These are phyloP conservation scores for Peronospora farinosa DNA, from an alignment of 352 stramenopile genomes.

Conservation along the genomic window DNA sequence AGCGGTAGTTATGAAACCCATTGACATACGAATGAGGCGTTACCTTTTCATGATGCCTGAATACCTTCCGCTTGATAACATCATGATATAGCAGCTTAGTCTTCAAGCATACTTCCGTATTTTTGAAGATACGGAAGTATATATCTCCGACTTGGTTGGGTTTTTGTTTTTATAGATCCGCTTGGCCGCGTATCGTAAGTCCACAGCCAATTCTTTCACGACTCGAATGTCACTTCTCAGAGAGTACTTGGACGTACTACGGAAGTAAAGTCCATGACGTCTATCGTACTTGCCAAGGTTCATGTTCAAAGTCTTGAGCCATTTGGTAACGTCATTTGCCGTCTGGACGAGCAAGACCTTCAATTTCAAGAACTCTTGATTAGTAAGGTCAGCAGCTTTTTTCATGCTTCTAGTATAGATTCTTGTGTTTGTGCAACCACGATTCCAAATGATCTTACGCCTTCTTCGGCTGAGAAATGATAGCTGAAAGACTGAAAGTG, in stretches of 20 bases:
- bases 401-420: constrained; percentile 5
- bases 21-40: too few relatives aligned
- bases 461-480: neutral
- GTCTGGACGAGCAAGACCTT: constrained; percentile 16
- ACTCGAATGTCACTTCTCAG: constrained; percentile 29
- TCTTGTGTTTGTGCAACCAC: neutral
- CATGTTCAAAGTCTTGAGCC: constrained; percentile 19
- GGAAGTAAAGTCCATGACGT: constrained; percentile 19
- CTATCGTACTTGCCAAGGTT: constrained; percentile 26
- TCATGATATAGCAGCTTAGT: too few relatives aligned
- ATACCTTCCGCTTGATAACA: too few relatives aligned
- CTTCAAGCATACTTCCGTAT: too few relatives aligned
- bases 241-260: constrained; percentile 23
- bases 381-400: constrained; percentile 5
- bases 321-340: constrained; percentile 11
- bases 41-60: too few relatives aligned
- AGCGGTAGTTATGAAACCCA: too few relatives aligned
- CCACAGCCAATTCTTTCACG: constrained; percentile 17
- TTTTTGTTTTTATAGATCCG: constrained; percentile 17
- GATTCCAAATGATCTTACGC: neutral
- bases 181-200: constrained; percentile 22
- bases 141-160: constrained; percentile 23
- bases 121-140: too few relatives aligned
- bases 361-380: constrained; percentile 24
- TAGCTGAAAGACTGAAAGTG: constrained; percentile 4